Base-by-base conservation (phyloP, 2,329 filamentous ascomycete genomes). In the Alternaria ventricosa region DNA sequence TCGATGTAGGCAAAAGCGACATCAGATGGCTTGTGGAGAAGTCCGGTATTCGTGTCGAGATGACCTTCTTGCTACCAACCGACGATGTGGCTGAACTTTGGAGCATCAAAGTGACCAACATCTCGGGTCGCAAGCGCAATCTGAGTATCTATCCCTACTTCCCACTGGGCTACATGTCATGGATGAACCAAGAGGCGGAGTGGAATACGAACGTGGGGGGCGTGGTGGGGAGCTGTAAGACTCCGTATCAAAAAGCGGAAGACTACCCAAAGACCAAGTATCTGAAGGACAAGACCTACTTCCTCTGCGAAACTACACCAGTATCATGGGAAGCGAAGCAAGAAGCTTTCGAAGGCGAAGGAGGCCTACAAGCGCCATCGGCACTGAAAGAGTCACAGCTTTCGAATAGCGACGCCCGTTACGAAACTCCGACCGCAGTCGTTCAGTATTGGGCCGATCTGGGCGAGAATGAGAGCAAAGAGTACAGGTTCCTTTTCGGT, bases 131-230 rank as follows among this genome's bases (percentile, higher is more conserved):
- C 4, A 75, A 80, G 6, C 82, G 86, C 13, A 83, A 80, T 49
- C 72, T 87, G 65, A 85, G 84, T 72, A 75, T 87, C 28, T 87
- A 86, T 62, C 86, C 86, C 0, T 87, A 87, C 68, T 88, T 88
- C 75, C 83, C 85, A 36, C 82, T 87, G 57, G 86, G 86, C n/a
- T 87, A 86, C 76, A 87, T 87, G 85, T 87, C 86, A 13, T 88
- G 86, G 86, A 88, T 88, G 86, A 88, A 87, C 72, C 86, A 87
- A 72, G 85, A 84, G 30, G 86, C 83, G 36, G 83, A 86, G 65
- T 87, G 84, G 79, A 80, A 82, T 22, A 59, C 77, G 6, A 83
- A 86, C 10, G 78, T 87, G 20, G 78, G 79, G 22, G 86, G 84
- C 23, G 79, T 88, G 12, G 81, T 88, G 11, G 85, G 80, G 23